These are phyloP conservation scores for Saccharomyces paradoxus DNA, from an alignment of 805 yeast genomes.

Conservation along the genomic window DNA sequence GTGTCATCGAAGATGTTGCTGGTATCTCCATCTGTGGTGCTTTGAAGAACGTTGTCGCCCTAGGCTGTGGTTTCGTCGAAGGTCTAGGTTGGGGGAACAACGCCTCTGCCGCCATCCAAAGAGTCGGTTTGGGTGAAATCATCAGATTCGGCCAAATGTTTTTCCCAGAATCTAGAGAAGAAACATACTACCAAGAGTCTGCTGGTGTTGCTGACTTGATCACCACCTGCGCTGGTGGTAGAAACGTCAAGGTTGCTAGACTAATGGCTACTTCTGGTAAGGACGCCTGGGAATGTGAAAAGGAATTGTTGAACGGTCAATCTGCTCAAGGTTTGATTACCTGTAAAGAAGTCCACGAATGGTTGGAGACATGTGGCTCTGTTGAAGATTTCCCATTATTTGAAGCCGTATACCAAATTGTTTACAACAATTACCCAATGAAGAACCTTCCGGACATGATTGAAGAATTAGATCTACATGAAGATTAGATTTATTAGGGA, in stretches of 20 bases:
- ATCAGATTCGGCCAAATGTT: conserved; percentile 76
- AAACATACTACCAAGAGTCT: conserved; percentile 85
- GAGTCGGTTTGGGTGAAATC: conserved; percentile 88
- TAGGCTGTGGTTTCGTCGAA: conserved; percentile 95
- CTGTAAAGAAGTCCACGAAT: conserved; percentile 82
- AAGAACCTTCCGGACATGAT: conserved; percentile 66
- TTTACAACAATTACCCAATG: conserved; percentile 67
- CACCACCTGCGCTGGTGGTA: conserved; percentile 96
- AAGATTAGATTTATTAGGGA: neutral
- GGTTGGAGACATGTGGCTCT: conserved; percentile 44
- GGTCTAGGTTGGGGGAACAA: conserved; percentile 99
- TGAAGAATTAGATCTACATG: conserved; percentile 34
- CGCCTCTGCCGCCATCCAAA: conserved; percentile 95
- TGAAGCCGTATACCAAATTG: conserved; percentile 67
- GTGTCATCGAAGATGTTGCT: conserved; percentile 84
- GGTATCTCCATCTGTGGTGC: conserved; percentile 98
- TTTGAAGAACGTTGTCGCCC: conserved; percentile 88
- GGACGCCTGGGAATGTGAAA: conserved; percentile 74
- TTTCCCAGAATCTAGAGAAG: conserved; percentile 64
- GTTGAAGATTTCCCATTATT: conserved; percentile 63
- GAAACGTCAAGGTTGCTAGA: conserved; percentile 87
- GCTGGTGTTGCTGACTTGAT: conserved; percentile 98
- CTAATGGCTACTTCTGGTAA: conserved; percentile 76
- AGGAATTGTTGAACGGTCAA: conserved; percentile 84
- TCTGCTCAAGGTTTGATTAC: conserved; percentile 94